Base-by-base conservation (phyloP, 257 asterid genomes). In the Przewalskia tangutica region DNA sequence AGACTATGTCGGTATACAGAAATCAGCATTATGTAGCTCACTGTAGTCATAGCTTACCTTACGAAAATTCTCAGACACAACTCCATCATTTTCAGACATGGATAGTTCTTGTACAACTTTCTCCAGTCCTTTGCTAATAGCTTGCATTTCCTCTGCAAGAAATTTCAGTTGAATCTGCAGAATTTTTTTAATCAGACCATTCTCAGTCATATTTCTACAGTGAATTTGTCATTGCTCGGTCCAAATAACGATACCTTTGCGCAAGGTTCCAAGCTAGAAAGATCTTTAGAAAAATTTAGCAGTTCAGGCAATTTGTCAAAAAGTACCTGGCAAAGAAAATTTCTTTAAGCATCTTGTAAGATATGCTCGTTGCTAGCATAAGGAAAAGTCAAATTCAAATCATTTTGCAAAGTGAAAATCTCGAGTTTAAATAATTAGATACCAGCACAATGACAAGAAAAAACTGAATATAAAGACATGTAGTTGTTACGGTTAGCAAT, bases 141-240 rank as follows among this genome's bases (percentile, higher is more conserved):
- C 93, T 90, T 95, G 98, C 98, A 95, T 95, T 87, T 93, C 98
- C 92, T 93, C 98, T 5, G 98, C 98, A 86, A 95, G 88, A 82
- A 81, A 89, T 85, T 92, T 93, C 85, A 93, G 84, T 92, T 93
- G 98, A 86, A 93, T 89, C 98, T 95, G 91, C 77, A 81, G 38
- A 79, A 71, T 60, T 50, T 3, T 27, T 50, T 46, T 48, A 46
- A 20, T 73, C 13, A 73, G 79, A 73, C 62, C 14, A 7, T 12
- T 75, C 27, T 27, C 44, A 8, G 27, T 50, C 44, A 50, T 75
- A 50, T 75, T 73, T 75, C 62, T 75, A 50, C 16, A 75, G 80
- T 50, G 46, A 75, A 27, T 53, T 23, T 51, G 6, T 7, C 42
- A 75, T 7, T 75, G 9, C 4, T 73, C 36, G 5, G 59, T 42